Evolutionary conservation across 345 rosid genomes (phyloP), one percentile per base, ranked within the genome.

Genomic region (Eucalyptus marginata): DNA sequence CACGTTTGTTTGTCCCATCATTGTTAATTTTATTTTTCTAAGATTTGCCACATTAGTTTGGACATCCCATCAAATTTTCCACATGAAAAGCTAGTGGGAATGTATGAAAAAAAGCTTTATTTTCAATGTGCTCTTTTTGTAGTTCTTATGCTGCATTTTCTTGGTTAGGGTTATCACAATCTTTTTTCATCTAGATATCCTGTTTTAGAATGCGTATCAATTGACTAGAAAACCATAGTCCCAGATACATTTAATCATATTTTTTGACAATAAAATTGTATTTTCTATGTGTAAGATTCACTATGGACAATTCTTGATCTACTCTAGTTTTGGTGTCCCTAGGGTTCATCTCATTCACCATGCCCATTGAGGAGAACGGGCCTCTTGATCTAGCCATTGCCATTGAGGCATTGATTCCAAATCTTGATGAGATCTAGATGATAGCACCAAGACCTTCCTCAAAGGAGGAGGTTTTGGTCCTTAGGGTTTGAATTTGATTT

Each of bases 301-400:
- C 7, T 20, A 36, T 24, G 47, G 27, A 36, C 8, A 71, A 5
- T 33, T 33, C 22, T 66, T 17, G 43, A 71, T 68, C 25, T 1
- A 33, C 80, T 68, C 44, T 68, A 68, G 13, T 68, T 68, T 52
- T 52, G 13, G 44, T 3, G 4, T 5, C 25, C 81, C 24, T 5
- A 3, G 17, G 36, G 6, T 33, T 36, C 5, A 13, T 20, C 44
- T 36, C 46, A 71, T 10, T 71, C 27, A 36, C 46, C 10, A 36
- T 36, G 24, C 44, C 46, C 14, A 40, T 0, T 0, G 4, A 18
- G 46, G 15, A 36, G 1, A 71, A 71, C 0, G 2, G 8, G 5
- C 44, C 27, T 71, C 46, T 18, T 1, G 14, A 20, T 71, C 44
- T 71, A 20, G 83, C 46, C 83, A 36, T 36, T 36, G 46, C 27